These are phyloP conservation scores for Samsoniella hepiali DNA, from an alignment of 2,329 filamentous ascomycete genomes.

Conservation along the genomic window DNA sequence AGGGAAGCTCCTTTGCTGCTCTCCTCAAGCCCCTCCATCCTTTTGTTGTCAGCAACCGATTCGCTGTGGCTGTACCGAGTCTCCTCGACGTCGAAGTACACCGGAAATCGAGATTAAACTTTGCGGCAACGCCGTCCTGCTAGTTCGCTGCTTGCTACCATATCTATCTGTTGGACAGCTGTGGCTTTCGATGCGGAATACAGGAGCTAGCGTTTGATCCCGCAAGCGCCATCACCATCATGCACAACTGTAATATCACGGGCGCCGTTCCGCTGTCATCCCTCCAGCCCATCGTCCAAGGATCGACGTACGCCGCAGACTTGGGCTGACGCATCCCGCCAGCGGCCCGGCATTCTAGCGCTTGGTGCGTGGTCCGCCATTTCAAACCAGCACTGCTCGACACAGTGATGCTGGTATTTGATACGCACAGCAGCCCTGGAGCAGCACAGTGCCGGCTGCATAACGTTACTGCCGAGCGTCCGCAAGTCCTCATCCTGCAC, in stretches of 20 bases:
- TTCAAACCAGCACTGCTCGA: not conserved
- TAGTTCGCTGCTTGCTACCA: not conserved
- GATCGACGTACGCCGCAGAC: slow-evolving; percentile 10
- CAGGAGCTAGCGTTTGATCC: not conserved
- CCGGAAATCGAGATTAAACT: not conserved
- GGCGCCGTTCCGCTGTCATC: not conserved
- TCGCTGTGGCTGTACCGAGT: not conserved
- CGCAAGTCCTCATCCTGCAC: not conserved
- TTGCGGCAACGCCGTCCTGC: not conserved
- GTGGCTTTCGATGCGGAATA: not conserved
- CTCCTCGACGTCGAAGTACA: not conserved
- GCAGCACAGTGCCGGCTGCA: not conserved
- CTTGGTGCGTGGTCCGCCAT: not conserved
- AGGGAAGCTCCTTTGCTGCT: slow-evolving; percentile 1
- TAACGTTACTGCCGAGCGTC: not conserved
- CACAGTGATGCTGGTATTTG: not conserved
- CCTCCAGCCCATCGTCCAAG: not conserved
- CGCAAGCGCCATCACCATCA: not conserved
- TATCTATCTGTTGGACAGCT: too few species aligned
- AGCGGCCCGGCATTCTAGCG: not conserved
- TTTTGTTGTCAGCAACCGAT: not conserved
- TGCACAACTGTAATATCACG: not conserved
- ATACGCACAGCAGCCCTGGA: not conserved
- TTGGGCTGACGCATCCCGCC: slow-evolving; percentile 5
- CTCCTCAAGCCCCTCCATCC: not conserved